Percentiles rank a stretch among this genome's conserved stretches.
Evolutionary conservation across 2,329 filamentous ascomycete species (phyloP).

Genomic region (Colletotrichum limetticola): DNA sequence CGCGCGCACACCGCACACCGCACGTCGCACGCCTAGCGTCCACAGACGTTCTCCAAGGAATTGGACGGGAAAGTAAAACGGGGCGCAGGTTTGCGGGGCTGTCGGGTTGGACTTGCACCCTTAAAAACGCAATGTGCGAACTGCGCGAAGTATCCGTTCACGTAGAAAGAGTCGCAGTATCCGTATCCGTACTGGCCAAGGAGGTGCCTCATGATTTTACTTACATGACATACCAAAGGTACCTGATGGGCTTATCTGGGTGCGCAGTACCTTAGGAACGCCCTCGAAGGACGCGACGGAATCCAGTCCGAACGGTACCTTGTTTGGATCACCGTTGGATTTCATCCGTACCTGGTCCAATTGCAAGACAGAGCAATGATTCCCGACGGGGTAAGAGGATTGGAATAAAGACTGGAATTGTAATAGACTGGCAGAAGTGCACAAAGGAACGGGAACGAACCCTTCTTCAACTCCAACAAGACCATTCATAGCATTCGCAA

Average conservation of each 20-base stretch:
- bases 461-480: not conserved
- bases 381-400: no score
- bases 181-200: not conserved
- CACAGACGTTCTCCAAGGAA: not conserved
- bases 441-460: not conserved
- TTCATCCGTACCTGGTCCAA: no score
- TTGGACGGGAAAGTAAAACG: conserved; percentile 26
- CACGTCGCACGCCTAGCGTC: not conserved
- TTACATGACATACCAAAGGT: not conserved
- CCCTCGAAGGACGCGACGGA: not conserved
- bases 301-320: not conserved
- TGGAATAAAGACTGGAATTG: not conserved
- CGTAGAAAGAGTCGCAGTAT: not conserved
- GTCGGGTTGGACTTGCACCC: not conserved
- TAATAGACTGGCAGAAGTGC: not conserved
- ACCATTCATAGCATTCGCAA: not conserved
- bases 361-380: no score
- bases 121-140: not conserved
- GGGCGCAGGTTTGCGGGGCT: not conserved
- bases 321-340: no score
- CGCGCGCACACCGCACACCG: not conserved
- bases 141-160: no score
- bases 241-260: not conserved
- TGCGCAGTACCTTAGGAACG: not conserved
- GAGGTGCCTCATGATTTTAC: not conserved